phyloP scores from a whole-genome alignment of 179 eudicot species.

The Drosera spatulata region DNA sequence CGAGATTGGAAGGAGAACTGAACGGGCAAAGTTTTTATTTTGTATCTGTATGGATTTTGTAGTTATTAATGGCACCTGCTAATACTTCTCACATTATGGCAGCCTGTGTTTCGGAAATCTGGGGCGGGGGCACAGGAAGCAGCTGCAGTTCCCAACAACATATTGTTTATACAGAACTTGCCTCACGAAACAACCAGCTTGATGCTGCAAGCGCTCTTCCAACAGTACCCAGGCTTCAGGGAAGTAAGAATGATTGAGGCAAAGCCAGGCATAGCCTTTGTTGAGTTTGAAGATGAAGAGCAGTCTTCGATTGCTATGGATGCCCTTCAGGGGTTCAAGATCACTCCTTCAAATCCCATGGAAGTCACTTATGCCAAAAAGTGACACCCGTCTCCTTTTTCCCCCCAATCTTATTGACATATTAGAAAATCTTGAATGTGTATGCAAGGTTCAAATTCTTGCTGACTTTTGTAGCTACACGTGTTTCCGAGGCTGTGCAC shows the following conservation, averaged over 20 bases:
- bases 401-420: too few species aligned
- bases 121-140: constrained; percentile 43
- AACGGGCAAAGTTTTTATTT: too few species aligned
- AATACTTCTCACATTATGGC: constrained; percentile 8
- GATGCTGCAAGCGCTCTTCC: constrained; percentile 78
- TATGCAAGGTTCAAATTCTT: too few species aligned
- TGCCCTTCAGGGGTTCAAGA: constrained; percentile 86
- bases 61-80: too few species aligned
- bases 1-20: too few species aligned
- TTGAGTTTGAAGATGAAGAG: constrained; percentile 78
- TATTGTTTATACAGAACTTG: constrained; percentile 71
- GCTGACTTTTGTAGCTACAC: too few species aligned
- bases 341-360: constrained; percentile 78
- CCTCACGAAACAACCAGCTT: constrained; percentile 63
- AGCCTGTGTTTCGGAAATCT: constrained; percentile 43
- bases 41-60: too few species aligned
- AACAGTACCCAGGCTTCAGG: constrained; percentile 83
- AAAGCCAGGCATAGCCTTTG: constrained; percentile 95
- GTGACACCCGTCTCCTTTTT: constrained; percentile 11
- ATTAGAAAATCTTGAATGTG: too few species aligned
- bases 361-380: constrained; percentile 78
- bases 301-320: constrained; percentile 83
- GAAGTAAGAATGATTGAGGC: constrained; percentile 93
- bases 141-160: constrained; percentile 55
- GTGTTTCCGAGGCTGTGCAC: too few species aligned